Conservation (phyloP, 1,284 basidiomycete species). For the Meripilus lineatus region DNA sequence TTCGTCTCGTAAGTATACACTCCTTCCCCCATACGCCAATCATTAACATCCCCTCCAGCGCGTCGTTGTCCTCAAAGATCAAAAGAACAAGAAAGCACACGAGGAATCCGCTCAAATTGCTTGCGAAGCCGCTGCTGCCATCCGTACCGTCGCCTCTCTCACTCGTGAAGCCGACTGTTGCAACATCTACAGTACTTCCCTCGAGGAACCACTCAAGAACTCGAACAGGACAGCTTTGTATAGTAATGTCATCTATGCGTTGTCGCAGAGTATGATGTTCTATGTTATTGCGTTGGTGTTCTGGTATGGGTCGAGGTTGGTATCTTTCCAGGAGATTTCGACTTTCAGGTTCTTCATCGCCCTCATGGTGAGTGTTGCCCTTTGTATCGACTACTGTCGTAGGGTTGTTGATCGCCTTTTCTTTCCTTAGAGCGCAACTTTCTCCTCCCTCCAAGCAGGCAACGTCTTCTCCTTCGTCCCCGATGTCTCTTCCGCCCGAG, state of each 20-base stretch:
- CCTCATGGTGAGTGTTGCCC: constrained; percentile 58
- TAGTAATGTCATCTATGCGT: constrained; percentile 73
- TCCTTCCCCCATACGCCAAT: not conserved
- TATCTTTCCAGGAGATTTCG: constrained; percentile 53
- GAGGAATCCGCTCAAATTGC: constrained; percentile 87
- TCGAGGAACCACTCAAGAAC: constrained; percentile 65
- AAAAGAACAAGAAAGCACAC: constrained; percentile 82
- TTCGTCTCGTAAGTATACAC: constrained; percentile 53
- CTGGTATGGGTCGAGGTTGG: constrained; percentile 76
- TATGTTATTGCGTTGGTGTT: constrained; percentile 85
- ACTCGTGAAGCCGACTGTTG: constrained; percentile 82
- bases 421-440: constrained; percentile 47
- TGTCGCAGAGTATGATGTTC: constrained; percentile 80
- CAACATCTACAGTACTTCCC: constrained; percentile 64
- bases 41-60: constrained; percentile 36
- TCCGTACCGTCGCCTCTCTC: constrained; percentile 91
- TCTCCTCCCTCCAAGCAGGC: constrained; percentile 78
- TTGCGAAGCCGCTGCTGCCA: constrained; percentile 90
- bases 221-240: constrained; percentile 67
- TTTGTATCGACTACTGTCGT: constrained; percentile 14
- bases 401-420: not conserved
- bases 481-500: constrained; percentile 86
- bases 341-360: constrained; percentile 79
- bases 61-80: constrained; percentile 83
- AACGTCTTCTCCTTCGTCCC: constrained; percentile 92